phyloP scores from a whole-genome alignment of 192 early-diverging fungal genomes.

The Coemansia sp. region DNA sequence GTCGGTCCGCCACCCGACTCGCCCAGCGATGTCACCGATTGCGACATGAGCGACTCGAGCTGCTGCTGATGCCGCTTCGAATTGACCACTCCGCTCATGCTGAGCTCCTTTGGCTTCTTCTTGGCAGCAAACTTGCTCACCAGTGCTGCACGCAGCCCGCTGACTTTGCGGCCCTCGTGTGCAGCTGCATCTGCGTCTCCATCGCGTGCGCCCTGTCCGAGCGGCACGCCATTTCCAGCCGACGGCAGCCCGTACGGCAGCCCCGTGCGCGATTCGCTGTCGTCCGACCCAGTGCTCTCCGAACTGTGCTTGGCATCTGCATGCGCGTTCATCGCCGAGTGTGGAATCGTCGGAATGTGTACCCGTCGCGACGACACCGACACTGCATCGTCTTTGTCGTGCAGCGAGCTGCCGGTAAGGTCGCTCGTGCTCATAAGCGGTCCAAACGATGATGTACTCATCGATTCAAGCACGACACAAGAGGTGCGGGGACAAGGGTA shows the following conservation, averaged over 20 bases:
- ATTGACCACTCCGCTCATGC: conserved; percentile 27
- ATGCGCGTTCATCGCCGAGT: conserved; percentile 28
- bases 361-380: conserved; percentile 33
- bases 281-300: conserved; percentile 13
- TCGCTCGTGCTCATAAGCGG: conserved; percentile 17
- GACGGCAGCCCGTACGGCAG: conserved; percentile 45
- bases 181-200: neutral
- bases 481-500: no score
- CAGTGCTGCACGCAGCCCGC: conserved; percentile 40
- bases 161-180: conserved; percentile 24
- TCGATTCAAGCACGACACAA: neutral
- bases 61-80: conserved; percentile 53
- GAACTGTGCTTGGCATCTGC: conserved; percentile 11
- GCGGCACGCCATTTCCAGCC: conserved; percentile 34
- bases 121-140: conserved; percentile 46
- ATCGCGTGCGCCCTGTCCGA: conserved; percentile 14
- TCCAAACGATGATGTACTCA: conserved; percentile 25
- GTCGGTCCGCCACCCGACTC: conserved; percentile 19
- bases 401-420: conserved; percentile 10
- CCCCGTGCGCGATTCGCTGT: conserved; percentile 8
- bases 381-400: conserved; percentile 26
- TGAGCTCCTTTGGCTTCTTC: conserved; percentile 42
- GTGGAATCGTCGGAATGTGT: conserved; percentile 46
- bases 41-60: conserved; percentile 48
- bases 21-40: conserved; percentile 13